Base-by-base conservation (phyloP, 108 stramenopile genomes). In the Nitzschia sp. region DNA sequence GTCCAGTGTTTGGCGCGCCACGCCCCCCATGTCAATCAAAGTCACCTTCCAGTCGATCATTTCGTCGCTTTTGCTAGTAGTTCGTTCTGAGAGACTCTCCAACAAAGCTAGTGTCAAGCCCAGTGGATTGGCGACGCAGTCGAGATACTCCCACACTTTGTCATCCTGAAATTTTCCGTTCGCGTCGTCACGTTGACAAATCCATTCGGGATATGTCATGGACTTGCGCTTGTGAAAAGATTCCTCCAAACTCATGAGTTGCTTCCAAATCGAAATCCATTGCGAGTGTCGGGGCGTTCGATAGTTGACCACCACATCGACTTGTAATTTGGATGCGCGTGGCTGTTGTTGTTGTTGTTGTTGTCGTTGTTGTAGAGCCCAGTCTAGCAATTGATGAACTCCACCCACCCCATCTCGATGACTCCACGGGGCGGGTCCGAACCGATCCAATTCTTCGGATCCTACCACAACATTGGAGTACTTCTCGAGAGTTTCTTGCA, bases 231-330 rank as follows among this genome's bases (percentile, higher is more conserved):
- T 11, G 2, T 47, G 58, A 4, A 48, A 31, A 33, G 13, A 27
- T 47, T 52, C 63, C 8, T 64, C 48, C 27, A 64, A 26, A 25
- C 57, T 48, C 58, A 46, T 59, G 23, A 69, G 29, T 36, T 69
- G 68, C 29, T 69, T 69, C 68, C 68, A 69, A 36, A 69, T 58
- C 6, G 68, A 69, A 26, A 58, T 59, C 68, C 68, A 69, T 45
- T 69, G 68, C 0, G 29, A 45, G 8, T 59, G 31, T 2, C 68
- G 36, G 3, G 68, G 68, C 22, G 31, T 47, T 22, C 68, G 68
- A 34, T 47, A 69, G 28, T 59, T 69, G 27, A 69, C 46, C 17
- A 69, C 68, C 11, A 69, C 13, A 56, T 68, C 66, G 17, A 64
- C 29, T 5, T 50, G 29, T n/a, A 52, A 31, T 16, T 64, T 30